Base-by-base conservation (phyloP, 2,329 filamentous ascomycete species). In the Pseudofabraea citricarpa region DNA sequence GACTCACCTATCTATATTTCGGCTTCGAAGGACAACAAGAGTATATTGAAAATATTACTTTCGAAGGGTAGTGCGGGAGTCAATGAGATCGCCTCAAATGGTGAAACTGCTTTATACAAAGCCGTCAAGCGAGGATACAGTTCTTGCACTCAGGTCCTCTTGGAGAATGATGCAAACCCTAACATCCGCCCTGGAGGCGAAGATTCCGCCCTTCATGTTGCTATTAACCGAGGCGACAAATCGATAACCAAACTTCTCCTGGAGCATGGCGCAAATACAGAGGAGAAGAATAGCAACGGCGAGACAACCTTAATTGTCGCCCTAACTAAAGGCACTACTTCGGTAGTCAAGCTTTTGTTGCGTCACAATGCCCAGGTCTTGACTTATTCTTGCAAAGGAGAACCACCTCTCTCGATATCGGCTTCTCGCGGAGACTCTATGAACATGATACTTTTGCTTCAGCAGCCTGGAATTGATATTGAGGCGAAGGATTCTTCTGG, bases 401-500 rank as follows among this genome's bases (percentile, higher is more conserved):
- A 46, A 24, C 35, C 47, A 2, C 37, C 44, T 7, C 18, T 49
- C 5, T 43, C 43, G 4, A 26, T 43, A 2, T 46, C 47, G 2
- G 44, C 44, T 6, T 40, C 36, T 9, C 44, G 45, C 13, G 44
- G 49, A 6, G 43, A 47, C 23, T 33, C 21, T 13, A 33, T 26
- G 4, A 47, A 46, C 21, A 37, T 47, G 5, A 19, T 39, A 13
- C 77, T 90, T 47, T 68, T 96, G 40, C 71, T 96, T 46, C 81
- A 90, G 24, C 77, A 91, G 43, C 73, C 75, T 43, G 77, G 77
- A 55, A 77, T 95, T 47, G 74, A 89, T 60, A 73, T 80, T 54
- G 81, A 90, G 61, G 77, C 96, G 51, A 77, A 67, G 43, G 81
- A 83, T 43, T 90, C 90, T 38, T 83, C 88, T 63, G 67, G 70